Evolutionary conservation across 2,329 filamentous ascomycete genomes (phyloP).

Genomic region (Pseudogymnoascus sp.): DNA sequence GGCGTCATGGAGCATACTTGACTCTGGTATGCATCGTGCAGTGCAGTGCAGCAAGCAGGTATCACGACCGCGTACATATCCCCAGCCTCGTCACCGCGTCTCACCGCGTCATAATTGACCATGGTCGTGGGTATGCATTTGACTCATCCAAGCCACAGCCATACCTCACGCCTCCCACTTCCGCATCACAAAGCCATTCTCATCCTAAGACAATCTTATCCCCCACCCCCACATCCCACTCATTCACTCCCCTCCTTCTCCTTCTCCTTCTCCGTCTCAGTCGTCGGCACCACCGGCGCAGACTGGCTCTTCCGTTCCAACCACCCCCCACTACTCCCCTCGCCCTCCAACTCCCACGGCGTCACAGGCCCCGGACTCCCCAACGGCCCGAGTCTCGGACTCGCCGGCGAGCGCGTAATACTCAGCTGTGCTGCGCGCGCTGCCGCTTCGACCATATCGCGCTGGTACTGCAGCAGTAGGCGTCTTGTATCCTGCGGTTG

Average conservation of each 20-base stretch:
- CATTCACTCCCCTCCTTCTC: not conserved
- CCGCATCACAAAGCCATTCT: not conserved
- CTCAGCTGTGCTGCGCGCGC: not conserved
- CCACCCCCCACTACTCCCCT: not conserved
- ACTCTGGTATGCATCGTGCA: too few relatives aligned
- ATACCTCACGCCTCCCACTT: too few relatives aligned
- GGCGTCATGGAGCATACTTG: not conserved
- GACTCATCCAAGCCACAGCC: not conserved
- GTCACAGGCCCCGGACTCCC: not conserved
- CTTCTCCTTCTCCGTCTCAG: not conserved
- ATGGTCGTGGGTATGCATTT: not conserved
- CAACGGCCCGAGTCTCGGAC: not conserved
- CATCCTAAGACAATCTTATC: not conserved
- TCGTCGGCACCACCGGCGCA: not conserved
- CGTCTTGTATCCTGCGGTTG: not conserved
- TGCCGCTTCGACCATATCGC: not conserved
- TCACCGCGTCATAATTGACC: not conserved
- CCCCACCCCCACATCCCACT: not conserved
- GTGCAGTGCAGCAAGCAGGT: not conserved
- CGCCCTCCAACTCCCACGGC: conserved; percentile 5
- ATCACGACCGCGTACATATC: not conserved
- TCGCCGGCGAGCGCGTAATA: not conserved
- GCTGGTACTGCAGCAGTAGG: not conserved
- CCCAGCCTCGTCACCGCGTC: not conserved
- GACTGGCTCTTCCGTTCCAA: not conserved